Evolutionary conservation across 2,329 filamentous ascomycete genomes (phyloP), one percentile per base, ranked within the genome.

Genomic region (Fusarium kyushuense): DNA sequence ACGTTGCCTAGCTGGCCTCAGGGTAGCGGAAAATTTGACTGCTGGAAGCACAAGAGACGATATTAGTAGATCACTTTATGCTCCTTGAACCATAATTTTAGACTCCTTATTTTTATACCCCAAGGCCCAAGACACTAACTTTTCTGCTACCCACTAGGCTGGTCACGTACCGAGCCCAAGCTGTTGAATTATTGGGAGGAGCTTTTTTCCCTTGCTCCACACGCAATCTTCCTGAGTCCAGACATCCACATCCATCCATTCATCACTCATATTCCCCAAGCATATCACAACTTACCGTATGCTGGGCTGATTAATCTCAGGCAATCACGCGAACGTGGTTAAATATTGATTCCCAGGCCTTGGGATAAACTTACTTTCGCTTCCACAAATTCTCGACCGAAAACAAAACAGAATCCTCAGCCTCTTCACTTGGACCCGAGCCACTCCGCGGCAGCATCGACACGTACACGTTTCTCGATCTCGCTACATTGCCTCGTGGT

Each of bases 121-220:
- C n/a, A n/a, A n/a, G n/a, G n/a, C n/a, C n/a, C n/a, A n/a, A n/a
- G n/a, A n/a, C n/a, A n/a, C n/a, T n/a, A n/a, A n/a, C n/a, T n/a
- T n/a, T n/a, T n/a, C n/a, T n/a, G n/a, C n/a, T n/a, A n/a, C n/a
- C n/a, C n/a, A n/a, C 23, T 51, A 54, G 55, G 55, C 63, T 55
- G 49, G 49, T 52, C 42, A 45, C 52, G 48, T 62, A 23, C 41
- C 60, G 41, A 27, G 45, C 51, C 36, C 40, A 60, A 53, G 54
- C 45, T 64, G 54, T 57, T 48, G 54, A 70, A 54, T 68, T 65
- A 67, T 67, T 67, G 43, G 52, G 41, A 65, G 54, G 53, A 64
- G 57, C 63, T 55, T 66, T 67, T 65, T 69, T 60, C 36, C 25
- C 41, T 51, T 47, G 62, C 66, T 67, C 54, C 63, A 54, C 62